These are phyloP conservation scores for Moesziomyces antarcticus DNA, from an alignment of 1,284 basidiomycete genomes.

Conservation along the genomic window DNA sequence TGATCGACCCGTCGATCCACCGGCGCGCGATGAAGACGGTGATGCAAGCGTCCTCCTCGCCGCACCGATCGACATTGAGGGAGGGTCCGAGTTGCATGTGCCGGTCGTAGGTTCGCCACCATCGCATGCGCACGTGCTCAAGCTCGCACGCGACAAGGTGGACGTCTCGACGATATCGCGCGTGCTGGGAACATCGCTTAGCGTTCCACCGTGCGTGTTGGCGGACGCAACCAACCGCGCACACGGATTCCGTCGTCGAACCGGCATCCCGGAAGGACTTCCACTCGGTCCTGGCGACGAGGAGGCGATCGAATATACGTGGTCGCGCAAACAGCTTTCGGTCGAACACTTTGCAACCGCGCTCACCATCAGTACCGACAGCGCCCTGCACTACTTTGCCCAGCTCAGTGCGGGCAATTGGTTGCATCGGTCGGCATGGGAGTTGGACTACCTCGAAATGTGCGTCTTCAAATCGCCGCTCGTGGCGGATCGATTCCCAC, in stretches of 20 bases:
- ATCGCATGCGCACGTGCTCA: conserved; percentile 25
- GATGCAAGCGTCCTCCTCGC: conserved; percentile 17
- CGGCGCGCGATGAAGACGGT: not conserved
- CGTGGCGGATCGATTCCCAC: conserved; percentile 57
- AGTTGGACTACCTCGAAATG: conserved; percentile 64
- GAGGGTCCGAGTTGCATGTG: conserved; percentile 21
- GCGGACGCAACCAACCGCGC: conserved; percentile 46
- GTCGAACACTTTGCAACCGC: conserved; percentile 56
- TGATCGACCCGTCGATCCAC: conserved; percentile 16
- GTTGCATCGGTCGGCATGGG: conserved; percentile 59
- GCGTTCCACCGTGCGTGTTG: conserved; percentile 51
- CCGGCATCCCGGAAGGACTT: conserved; percentile 59
- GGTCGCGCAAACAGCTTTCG: conserved; percentile 54
- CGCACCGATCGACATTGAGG: conserved; percentile 24
- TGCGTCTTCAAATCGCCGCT: conserved; percentile 61
- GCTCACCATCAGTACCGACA: conserved; percentile 45
- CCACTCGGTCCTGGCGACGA: conserved; percentile 47
- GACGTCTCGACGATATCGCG: conserved; percentile 32
- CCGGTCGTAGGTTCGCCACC: conserved; percentile 39
- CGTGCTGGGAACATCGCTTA: conserved; percentile 33
- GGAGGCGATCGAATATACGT: conserved; percentile 61
- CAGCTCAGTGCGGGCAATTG: conserved; percentile 53
- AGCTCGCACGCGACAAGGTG: conserved; percentile 27
- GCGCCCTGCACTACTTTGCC: conserved; percentile 41
- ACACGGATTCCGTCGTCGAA: conserved; percentile 54